Evolutionary conservation across 202 grass and related monocot species (phyloP).

Genomic region (Setaria viridis): DNA sequence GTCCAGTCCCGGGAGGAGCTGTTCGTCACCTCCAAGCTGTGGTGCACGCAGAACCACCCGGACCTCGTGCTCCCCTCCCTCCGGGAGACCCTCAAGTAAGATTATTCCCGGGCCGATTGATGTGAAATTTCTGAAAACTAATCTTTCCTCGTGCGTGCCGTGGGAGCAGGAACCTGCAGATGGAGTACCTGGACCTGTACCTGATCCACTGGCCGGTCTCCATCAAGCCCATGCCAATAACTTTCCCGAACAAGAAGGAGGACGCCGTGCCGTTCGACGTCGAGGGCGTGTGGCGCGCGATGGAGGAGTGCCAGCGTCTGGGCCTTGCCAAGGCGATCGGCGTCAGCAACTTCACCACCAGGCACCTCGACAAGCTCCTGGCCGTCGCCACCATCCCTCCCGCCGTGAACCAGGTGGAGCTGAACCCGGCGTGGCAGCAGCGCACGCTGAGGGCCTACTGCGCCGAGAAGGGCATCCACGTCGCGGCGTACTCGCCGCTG

Average conservation of each 20-base stretch:
- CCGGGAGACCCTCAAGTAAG: constrained; percentile 56
- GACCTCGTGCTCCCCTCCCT: constrained; percentile 60
- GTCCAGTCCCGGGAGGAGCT: constrained; percentile 55
- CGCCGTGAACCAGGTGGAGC: constrained; percentile 75
- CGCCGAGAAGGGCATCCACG: constrained; percentile 48
- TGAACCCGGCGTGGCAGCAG: constrained; percentile 74
- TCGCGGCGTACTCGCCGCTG: constrained; percentile 60
- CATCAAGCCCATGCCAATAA: not conserved
- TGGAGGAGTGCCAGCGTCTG: constrained; percentile 74
- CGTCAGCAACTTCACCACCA: constrained; percentile 79
- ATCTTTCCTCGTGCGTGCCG: too few relatives aligned
- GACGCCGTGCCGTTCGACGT: constrained; percentile 60
- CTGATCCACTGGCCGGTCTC: constrained; percentile 69
- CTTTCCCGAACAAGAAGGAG: constrained; percentile 24
- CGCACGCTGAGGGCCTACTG: constrained; percentile 49
- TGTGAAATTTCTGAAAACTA: too few relatives aligned
- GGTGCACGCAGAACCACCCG: constrained; percentile 55
- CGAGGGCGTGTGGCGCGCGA: constrained; percentile 56
- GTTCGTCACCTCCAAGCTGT: constrained; percentile 71
- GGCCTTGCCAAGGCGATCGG: constrained; percentile 68
- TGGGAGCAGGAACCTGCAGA: constrained; percentile 50
- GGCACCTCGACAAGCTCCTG: constrained; percentile 53
- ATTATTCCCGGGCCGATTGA: too few relatives aligned
- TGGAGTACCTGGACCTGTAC: constrained; percentile 80
- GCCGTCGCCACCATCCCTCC: constrained; percentile 45